Percentiles rank a stretch among this genome's conserved stretches.
Conservation (phyloP, 1,139 yeast genomes). For the Candida sp. region DNA sequence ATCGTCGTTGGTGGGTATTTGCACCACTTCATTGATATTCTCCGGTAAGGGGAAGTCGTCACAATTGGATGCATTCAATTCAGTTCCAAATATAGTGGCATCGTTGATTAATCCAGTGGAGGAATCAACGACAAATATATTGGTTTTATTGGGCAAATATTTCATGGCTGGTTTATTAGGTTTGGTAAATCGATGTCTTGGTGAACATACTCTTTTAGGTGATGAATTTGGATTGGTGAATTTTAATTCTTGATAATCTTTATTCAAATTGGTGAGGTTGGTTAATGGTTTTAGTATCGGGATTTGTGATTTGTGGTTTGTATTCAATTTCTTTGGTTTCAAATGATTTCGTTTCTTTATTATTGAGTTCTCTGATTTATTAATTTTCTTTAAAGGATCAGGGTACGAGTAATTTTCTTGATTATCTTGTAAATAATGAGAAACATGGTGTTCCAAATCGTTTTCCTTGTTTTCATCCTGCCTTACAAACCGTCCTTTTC, state of each 20-base stretch:
- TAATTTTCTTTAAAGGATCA: constrained; percentile 24
- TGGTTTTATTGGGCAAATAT: constrained; percentile 19
- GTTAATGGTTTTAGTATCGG: constrained; percentile 31
- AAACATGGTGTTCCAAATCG: constrained; percentile 26
- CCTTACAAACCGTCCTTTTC: constrained; percentile 33
- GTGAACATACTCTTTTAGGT: constrained; percentile 35
- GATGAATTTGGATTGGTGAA: constrained; percentile 2
- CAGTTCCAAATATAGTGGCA: constrained; percentile 76
- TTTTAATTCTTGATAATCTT: background rate
- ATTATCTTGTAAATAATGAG: constrained; percentile 24
- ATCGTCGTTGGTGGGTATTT: constrained; percentile 58
- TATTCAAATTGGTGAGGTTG: constrained; percentile 11
- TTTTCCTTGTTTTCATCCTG: constrained; percentile 16
- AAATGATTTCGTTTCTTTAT: constrained; percentile 15
- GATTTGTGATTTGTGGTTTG: constrained; percentile 11
- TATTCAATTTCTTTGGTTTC: constrained; percentile 6
- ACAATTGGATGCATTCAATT: constrained; percentile 60
- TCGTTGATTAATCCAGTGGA: constrained; percentile 64
- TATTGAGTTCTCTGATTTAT: constrained; percentile 16
- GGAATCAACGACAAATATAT: constrained; percentile 60
- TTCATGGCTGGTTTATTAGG: constrained; percentile 42
- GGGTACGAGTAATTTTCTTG: constrained; percentile 32
- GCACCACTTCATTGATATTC: constrained; percentile 56
- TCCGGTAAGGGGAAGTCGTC: constrained; percentile 66
- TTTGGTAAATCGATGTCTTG: constrained; percentile 27